phyloP scores from a whole-genome alignment of 2,329 filamentous ascomycete species.

The Aureobasidium uvarum region DNA sequence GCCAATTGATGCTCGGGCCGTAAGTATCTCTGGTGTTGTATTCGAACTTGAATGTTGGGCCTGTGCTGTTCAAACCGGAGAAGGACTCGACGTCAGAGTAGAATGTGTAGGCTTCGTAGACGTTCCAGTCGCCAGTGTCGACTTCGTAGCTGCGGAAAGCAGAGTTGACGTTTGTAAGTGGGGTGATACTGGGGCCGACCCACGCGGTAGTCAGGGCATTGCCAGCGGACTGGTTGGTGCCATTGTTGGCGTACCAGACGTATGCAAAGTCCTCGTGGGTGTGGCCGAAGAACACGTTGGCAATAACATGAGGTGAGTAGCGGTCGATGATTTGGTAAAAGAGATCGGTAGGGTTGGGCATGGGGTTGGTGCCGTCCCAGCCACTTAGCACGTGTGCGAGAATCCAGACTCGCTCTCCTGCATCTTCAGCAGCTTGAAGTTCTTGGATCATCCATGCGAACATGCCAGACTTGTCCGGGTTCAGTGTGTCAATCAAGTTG shows the following conservation, averaged over 20 bases:
- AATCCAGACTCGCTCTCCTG: conserved; percentile 55
- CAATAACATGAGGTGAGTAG: conserved; percentile 56
- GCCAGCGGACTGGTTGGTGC: conserved; percentile 42
- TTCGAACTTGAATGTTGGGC: conserved; percentile 51
- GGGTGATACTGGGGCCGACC: conserved; percentile 54
- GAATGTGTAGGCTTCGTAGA: conserved; percentile 56
- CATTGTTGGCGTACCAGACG: conserved; percentile 56
- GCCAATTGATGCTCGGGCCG: conserved; percentile 47
- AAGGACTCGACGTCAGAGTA: conserved; percentile 53
- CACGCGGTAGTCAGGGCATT: conserved; percentile 52
- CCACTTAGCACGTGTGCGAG: conserved; percentile 56
- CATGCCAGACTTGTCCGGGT: conserved; percentile 52
- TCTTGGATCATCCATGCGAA: conserved; percentile 53
- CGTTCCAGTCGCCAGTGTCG: conserved; percentile 54
- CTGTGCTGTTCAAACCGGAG: conserved; percentile 40
- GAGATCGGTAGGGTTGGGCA: conserved; percentile 55
- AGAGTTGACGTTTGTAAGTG: conserved; percentile 55
- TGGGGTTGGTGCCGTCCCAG: conserved; percentile 53
- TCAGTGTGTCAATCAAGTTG: conserved; percentile 53
- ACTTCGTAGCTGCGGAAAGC: conserved; percentile 57
- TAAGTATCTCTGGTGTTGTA: conserved; percentile 55
- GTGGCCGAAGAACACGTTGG: conserved; percentile 56
- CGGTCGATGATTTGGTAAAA: conserved; percentile 57
- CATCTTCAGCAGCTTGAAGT: conserved; percentile 54
- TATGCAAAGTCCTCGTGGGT: conserved; percentile 56